A percentile compares a stretch with the other conserved stretches of the same genome.
Evolutionary conservation across 1,284 basidiomycete genomes (phyloP).

Genomic region (Neonothopanus nambi): DNA sequence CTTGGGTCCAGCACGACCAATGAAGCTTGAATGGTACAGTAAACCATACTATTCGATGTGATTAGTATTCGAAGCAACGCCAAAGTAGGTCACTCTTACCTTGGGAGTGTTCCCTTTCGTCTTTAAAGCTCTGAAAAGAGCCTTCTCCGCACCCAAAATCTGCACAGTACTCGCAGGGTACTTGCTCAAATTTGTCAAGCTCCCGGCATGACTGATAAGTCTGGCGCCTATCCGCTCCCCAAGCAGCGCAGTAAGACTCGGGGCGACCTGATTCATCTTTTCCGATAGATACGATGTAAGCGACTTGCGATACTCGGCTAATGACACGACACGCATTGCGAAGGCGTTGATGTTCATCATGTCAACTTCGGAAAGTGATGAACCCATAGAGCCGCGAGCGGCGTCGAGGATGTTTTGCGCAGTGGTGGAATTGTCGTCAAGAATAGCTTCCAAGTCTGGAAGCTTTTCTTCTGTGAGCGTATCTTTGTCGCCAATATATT

Average conservation of each 20-base stretch:
- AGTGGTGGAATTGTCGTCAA: conserved; percentile 85
- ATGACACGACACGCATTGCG: conserved; percentile 87
- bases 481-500: conserved; percentile 93
- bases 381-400: conserved; percentile 93
- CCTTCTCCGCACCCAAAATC: conserved; percentile 98
- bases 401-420: conserved; percentile 97
- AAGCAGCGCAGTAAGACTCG: conserved; percentile 91
- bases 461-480: conserved; percentile 74
- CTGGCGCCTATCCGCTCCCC: conserved; percentile 96
- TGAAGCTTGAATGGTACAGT: conserved; percentile 93
- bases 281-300: conserved; percentile 89
- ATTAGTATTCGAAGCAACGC: conserved; percentile 7
- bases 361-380: conserved; percentile 90
- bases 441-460: conserved; percentile 77
- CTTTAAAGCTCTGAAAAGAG: conserved; percentile 96
- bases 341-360: conserved; percentile 96
- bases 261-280: conserved; percentile 98
- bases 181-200: conserved; percentile 95
- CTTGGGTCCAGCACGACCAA: conserved; percentile 92
- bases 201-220: conserved; percentile 97
- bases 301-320: conserved; percentile 93
- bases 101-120: conserved; percentile 99
- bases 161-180: conserved; percentile 98
- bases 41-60: conserved; percentile 73
- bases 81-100: conserved; percentile 42